Base-by-base conservation (phyloP, 2,329 filamentous ascomycete species). In the Fusarium setosum region DNA sequence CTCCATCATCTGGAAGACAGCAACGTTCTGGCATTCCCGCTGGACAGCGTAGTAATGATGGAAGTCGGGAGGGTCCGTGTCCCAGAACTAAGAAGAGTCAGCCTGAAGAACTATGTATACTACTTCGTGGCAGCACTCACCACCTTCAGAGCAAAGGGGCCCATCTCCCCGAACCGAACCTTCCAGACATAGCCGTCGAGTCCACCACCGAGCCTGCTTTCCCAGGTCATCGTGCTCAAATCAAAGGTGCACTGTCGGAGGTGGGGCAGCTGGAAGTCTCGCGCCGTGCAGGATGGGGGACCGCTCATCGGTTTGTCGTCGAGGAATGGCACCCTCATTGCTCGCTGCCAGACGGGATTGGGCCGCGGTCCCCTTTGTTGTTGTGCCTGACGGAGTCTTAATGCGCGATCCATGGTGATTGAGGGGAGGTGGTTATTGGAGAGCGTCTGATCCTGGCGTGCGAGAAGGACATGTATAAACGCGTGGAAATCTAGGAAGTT, bases 1-100 rank as follows among this genome's bases (percentile, higher is more conserved):
- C 37, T 52, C 49, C 26, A 52, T 52, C 49, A 52, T 42, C 26
- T 52, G 49, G 18, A 52, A 6, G 26, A 52, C 9, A 26, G 49
- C 26, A 34, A 37, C 26, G 37, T 52, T 52, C 10, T 42, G 49
- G 15, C 49, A 42, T 23, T 52, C 49, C 3, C 49, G 37, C 24
- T 52, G 49, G 15, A 37, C 35, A 10, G 49, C 49, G 18, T 41
- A 52, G 37, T 52, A 52, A 26, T 52, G 49, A 35, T 8, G 24
- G 18, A 52, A 52, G 3, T 52, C 37, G 6, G 49, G 49, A 11
- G 49, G 37, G n/a, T 24, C 37, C 13, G 37, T 31, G 6, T 52
- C 49, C 49, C 49, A 52, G 26, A 52, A 52, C 37, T 34, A 15
- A 42, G 37, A 34, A 26, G 45, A 49, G 20, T 49, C 21, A 34